Percentiles rank a stretch among this genome's conserved stretches.
phyloP scores from a whole-genome alignment of 179 eudicot genomes.

The Silene vulgaris region DNA sequence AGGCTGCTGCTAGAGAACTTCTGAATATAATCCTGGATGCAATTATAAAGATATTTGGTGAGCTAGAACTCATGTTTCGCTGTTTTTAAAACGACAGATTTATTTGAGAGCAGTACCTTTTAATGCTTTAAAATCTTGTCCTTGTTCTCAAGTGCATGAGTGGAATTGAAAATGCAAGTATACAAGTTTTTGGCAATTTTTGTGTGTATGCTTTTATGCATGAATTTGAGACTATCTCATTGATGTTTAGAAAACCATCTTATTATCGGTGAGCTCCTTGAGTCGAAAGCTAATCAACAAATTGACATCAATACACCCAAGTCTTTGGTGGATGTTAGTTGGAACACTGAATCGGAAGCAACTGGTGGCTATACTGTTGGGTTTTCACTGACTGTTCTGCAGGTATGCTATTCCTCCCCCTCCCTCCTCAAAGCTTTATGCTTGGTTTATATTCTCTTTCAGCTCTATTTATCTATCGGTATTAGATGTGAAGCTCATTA shows the following conservation, averaged over 20 bases:
- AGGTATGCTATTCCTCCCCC: constrained; percentile 40
- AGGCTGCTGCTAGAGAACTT: constrained; percentile 83
- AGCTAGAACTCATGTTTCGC: constrained; percentile 24
- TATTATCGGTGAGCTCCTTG: constrained; percentile 89
- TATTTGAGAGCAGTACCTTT: background rate
- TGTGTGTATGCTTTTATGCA: background rate
- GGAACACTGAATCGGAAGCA: constrained; percentile 75
- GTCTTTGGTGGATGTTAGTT: constrained; percentile 61
- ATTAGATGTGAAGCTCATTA: background rate
- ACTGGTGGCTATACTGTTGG: constrained; percentile 95
- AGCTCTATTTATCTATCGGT: background rate
- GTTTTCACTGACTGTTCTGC: constrained; percentile 81
- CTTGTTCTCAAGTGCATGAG: background rate
- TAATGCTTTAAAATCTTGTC: background rate
- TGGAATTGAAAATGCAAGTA: background rate
- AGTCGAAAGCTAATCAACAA: constrained; percentile 72
- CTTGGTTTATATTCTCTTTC: background rate
- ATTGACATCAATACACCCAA: constrained; percentile 69
- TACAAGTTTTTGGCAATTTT: constrained; percentile 1
- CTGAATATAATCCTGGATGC: constrained; percentile 69
- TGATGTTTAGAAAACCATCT: constrained; percentile 78
- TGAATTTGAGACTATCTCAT: constrained; percentile 17
- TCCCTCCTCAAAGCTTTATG: background rate
- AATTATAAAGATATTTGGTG: constrained; percentile 79
- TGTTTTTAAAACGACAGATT: background rate